Conservation (phyloP, 192 early-diverging fungal genomes). For the Linnemannia zychae region DNA sequence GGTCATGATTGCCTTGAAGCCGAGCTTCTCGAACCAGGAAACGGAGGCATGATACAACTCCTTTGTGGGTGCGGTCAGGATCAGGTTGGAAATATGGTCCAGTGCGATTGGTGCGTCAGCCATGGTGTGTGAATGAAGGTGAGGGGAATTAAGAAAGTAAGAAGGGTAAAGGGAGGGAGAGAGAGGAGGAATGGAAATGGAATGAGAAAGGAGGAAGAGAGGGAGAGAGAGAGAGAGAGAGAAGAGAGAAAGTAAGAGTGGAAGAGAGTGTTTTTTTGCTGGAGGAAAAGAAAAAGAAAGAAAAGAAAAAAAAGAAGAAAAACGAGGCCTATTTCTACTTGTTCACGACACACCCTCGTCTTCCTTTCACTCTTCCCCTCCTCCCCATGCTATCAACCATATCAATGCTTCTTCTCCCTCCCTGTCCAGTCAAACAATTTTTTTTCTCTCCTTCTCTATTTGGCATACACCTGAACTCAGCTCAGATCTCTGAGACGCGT, state of each 20-base stretch:
- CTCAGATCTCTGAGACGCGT: slow-evolving; percentile 4
- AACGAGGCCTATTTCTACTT: slow-evolving; percentile 6
- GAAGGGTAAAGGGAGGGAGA: background rate
- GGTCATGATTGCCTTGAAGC: slow-evolving; percentile 54
- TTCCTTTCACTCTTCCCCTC: too few species aligned
- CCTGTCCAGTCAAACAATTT: background rate
- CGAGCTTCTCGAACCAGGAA: slow-evolving; percentile 47
- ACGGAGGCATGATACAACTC: slow-evolving; percentile 42
- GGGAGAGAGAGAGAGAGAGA: background rate
- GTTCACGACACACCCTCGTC: background rate
- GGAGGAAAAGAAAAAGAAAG: background rate
- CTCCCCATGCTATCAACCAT: background rate
- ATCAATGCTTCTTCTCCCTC: background rate
- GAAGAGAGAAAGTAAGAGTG: slow-evolving; percentile 1
- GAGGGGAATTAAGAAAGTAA: background rate
- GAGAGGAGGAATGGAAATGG: background rate
- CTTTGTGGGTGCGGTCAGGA: slow-evolving; percentile 44
- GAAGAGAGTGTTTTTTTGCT: background rate
- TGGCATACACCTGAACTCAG: background rate
- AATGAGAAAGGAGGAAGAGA: background rate
- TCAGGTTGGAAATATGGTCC: slow-evolving; percentile 45
- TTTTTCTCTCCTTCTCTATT: background rate
- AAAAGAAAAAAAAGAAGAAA: background rate
- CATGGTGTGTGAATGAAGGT: slow-evolving; percentile 10
- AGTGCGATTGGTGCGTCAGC: slow-evolving; percentile 31